Evolutionary conservation across 2,329 filamentous ascomycete genomes (phyloP), one percentile per base, ranked within the genome.

Genomic region (Nothophoma quercina): DNA sequence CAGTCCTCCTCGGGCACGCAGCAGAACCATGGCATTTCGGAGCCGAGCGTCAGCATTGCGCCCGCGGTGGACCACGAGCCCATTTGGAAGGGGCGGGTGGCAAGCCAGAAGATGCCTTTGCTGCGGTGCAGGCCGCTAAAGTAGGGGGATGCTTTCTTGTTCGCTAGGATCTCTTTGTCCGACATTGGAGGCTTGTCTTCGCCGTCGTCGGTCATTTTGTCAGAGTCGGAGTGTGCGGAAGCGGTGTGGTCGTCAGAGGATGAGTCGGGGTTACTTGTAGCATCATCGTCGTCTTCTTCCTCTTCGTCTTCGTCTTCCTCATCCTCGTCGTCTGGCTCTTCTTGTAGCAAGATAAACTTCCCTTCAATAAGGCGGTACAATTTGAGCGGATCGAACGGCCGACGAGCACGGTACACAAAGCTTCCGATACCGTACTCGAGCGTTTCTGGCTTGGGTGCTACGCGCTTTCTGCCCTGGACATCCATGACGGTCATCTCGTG

Each of bases 401-500:
- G 66, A 5, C 83, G 78, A 0, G 84, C 82, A 1, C 80, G 78
- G 67, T 91, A 91, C 10, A 91, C 85, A 59, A 89, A 89, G 65
- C 85, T 90, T 28, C 84, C 82, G 9, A 91, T 87, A 7, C 86
- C 86, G 64, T 90, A 90, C 78, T 90, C 88, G 47, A 90, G 79
- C 0, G 87, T 90, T 73, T 90, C 88, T 0, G 88, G 88, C 65
- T 85, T 89, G 0, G 86, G 86, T 0, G 84, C 85, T 41, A 87
- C 67, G 2, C 81, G 79, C 21, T 84, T 83, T 48, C 75, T 77
- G 13, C 77, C 78, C 21, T 77, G 76, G 19, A 85, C 83, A 63
- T 86, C 82, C 22, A 84, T 79, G 4, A 85, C 71, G 0, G 83
- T 87, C 84, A 89, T 87, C 55, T 84, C 86, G 48, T 89, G 86